A percentile compares a stretch with the other conserved stretches of the same genome.
Evolutionary conservation across 2,329 filamentous ascomycete species (phyloP).

Genomic region (Fusarium nematophilum): DNA sequence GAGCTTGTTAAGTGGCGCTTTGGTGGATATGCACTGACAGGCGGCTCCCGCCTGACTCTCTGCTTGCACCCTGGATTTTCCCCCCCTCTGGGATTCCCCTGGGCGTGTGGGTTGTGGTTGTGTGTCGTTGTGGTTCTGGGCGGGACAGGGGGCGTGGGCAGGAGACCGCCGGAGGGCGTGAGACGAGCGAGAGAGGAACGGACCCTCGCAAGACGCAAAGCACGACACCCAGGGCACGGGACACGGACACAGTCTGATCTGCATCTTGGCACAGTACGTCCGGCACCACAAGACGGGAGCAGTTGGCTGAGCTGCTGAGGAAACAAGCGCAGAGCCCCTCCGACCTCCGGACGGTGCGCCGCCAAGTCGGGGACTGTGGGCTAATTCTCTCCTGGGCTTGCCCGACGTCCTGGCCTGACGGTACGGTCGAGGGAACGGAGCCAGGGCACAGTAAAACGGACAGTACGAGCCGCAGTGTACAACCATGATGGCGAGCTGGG

Average conservation of each 20-base stretch:
- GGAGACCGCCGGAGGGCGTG: constrained; percentile 35
- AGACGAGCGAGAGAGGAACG: constrained; percentile 20
- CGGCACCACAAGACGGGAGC: constrained; percentile 1
- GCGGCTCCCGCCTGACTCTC: constrained; percentile 43
- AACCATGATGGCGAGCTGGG: too few species aligned
- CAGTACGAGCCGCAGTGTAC: constrained; percentile 15
- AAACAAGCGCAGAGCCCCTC: too few species aligned
- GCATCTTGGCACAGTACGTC: constrained; percentile 17
- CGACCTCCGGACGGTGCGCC: constrained; percentile 22
- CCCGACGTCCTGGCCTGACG: constrained; percentile 37
- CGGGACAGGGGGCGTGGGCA: constrained; percentile 19
- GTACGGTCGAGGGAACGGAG: background rate
- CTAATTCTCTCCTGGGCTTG: constrained; percentile 21
- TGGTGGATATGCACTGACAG: constrained; percentile 36
- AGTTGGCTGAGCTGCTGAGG: constrained; percentile 23
- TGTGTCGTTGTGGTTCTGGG: constrained; percentile 4
- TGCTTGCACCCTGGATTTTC: constrained; percentile 28
- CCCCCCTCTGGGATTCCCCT: constrained; percentile 23
- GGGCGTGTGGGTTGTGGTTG: constrained; percentile 38
- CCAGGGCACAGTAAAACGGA: constrained; percentile 8
- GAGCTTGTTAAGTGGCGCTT: constrained; percentile 45
- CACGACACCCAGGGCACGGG: too few species aligned
- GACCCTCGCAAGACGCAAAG: constrained; percentile 16
- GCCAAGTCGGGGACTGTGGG: constrained; percentile 10
- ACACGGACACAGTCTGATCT: constrained; percentile 26